Evolutionary conservation across 2,329 filamentous ascomycete species (phyloP).

Genomic region (Penicillium vulpinum): DNA sequence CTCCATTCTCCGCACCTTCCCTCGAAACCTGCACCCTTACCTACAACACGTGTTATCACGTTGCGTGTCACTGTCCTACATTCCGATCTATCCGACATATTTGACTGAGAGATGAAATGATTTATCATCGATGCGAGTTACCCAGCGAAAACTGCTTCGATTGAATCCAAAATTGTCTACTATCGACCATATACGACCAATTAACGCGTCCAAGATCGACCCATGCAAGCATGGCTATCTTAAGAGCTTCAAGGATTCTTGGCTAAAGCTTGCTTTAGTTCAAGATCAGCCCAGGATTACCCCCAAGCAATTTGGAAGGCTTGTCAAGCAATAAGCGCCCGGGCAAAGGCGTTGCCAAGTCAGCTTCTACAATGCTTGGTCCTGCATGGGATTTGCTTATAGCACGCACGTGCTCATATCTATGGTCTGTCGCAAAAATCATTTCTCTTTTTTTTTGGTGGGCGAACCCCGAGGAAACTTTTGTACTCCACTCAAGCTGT

Average conservation of each 20-base stretch:
- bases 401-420: constrained; percentile 6
- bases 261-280: constrained; percentile 9
- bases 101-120: not conserved
- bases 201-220: not conserved
- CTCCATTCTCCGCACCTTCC: constrained; percentile 6
- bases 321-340: not conserved
- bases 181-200: not conserved
- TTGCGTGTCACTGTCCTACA: not conserved
- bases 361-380: constrained; percentile 10
- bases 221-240: not conserved
- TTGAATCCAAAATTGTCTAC: not conserved
- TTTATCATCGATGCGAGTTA: not conserved
- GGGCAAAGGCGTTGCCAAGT: constrained; percentile 10
- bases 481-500: not conserved
- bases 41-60: constrained; percentile 4
- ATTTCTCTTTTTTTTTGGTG: no score
- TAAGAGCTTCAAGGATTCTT: not conserved
- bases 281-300: not conserved
- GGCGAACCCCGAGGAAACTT: not conserved
- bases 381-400: not conserved
- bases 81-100: not conserved
- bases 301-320: not conserved
- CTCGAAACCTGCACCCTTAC: not conserved
- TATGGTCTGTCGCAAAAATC: not conserved
- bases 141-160: not conserved